These are phyloP conservation scores for Coccinonectria pachysandricola DNA, from an alignment of 2,329 filamentous ascomycete species.

Conservation along the genomic window DNA sequence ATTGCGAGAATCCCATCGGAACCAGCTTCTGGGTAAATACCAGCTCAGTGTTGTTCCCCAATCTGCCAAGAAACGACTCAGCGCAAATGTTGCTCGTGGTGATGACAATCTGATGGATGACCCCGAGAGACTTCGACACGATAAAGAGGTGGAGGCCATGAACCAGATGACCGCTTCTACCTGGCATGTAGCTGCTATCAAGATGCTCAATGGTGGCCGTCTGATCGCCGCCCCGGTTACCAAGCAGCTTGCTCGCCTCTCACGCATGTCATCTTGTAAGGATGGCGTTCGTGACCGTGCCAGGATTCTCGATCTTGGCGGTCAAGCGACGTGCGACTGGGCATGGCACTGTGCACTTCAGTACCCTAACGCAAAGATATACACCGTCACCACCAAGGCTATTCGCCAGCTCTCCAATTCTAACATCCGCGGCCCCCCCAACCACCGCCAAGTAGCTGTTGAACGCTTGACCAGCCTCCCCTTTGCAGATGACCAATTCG, in stretches of 20 bases:
- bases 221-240: constrained; percentile 55
- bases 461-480: constrained; percentile 70
- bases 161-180: constrained; percentile 54
- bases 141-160: constrained; percentile 74
- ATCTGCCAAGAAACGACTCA: constrained; percentile 62
- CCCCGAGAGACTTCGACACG: constrained; percentile 51
- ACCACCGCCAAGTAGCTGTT: constrained; percentile 77
- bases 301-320: constrained; percentile 76
- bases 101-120: constrained; percentile 55
- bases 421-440: constrained; percentile 71
- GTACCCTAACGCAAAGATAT: constrained; percentile 76
- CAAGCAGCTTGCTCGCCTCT: constrained; percentile 48
- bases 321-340: constrained; percentile 82
- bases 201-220: constrained; percentile 52
- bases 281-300: constrained; percentile 42
- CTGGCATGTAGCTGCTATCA: constrained; percentile 52
- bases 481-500: constrained; percentile 78
- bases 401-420: constrained; percentile 61
- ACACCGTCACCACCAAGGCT: constrained; percentile 72
- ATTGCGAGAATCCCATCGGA: constrained; percentile 60
- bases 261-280: constrained; percentile 34
- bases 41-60: constrained; percentile 61
- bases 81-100: constrained; percentile 61
- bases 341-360: constrained; percentile 86
- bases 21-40: constrained; percentile 77